Evolutionary conservation across 768 basidiomycete genomes (phyloP).

Genomic region (Boletus vermiculosoides): DNA sequence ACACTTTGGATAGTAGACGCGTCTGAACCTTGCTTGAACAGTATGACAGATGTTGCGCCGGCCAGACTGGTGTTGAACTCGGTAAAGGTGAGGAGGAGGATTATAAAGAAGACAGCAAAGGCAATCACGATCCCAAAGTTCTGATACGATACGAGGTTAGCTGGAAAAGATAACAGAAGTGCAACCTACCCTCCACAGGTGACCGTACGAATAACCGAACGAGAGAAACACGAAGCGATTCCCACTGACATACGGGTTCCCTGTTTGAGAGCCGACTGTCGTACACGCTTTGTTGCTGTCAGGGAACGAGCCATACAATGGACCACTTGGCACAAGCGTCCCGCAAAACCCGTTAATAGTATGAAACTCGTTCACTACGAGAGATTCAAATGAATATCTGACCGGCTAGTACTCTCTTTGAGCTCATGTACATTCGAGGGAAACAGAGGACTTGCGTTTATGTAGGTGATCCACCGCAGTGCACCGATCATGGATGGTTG

Average conservation of each 20-base stretch:
- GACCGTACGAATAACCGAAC: constrained; percentile 40
- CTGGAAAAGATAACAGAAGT: neutral
- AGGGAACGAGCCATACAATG: constrained; percentile 56
- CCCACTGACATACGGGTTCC: constrained; percentile 61
- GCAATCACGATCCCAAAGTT: constrained; percentile 69
- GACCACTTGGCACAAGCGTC: constrained; percentile 57
- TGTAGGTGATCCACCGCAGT: constrained; percentile 63
- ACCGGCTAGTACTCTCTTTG: constrained; percentile 40
- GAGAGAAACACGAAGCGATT: constrained; percentile 49
- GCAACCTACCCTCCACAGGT: constrained; percentile 49
- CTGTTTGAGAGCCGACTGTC: constrained; percentile 61
- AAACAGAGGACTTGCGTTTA: constrained; percentile 48
- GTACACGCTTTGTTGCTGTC: constrained; percentile 75
- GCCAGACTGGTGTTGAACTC: constrained; percentile 46
- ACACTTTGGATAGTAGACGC: constrained; percentile 1
- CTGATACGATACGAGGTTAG: constrained; percentile 30
- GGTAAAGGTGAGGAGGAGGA: constrained; percentile 55
- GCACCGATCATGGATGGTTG: constrained; percentile 65
- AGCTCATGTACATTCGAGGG: constrained; percentile 24
- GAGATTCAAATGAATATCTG: constrained; percentile 62
- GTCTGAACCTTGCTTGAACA: constrained; percentile 64
- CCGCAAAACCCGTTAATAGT: constrained; percentile 62
- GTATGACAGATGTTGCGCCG: constrained; percentile 43
- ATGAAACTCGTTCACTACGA: constrained; percentile 82
- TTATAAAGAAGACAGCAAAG: constrained; percentile 59